Evolutionary conservation across 202 grass and related monocot genomes (phyloP).

Genomic region (Panicum virgatum): DNA sequence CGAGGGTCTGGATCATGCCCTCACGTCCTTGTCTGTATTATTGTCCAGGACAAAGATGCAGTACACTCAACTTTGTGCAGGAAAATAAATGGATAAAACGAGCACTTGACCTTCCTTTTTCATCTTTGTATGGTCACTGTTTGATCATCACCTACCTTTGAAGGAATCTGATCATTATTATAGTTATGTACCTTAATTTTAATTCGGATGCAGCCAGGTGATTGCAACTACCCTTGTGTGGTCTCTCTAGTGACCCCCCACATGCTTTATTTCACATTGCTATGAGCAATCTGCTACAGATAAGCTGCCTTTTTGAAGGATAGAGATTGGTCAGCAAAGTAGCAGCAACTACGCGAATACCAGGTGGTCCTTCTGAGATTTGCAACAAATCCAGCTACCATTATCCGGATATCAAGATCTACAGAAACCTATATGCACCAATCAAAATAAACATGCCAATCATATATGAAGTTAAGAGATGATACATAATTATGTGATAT

Average conservation of each 20-base stretch:
- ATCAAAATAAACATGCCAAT: conserved; percentile 26
- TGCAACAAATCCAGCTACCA: neutral
- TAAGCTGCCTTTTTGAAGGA: conserved; percentile 20
- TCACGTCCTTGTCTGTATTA: conserved; percentile 19
- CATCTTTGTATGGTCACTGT: neutral
- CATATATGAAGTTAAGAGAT: neutral
- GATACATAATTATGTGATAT: neutral
- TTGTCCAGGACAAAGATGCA: conserved; percentile 21
- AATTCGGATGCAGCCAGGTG: conserved; percentile 28
- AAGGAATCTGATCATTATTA: conserved; percentile 39
- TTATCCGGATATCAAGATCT: conserved; percentile 33
- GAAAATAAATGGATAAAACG: conserved; percentile 10
- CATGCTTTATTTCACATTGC: conserved; percentile 11
- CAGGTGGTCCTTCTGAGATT: neutral
- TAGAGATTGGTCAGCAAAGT: conserved; percentile 8
- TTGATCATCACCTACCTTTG: conserved; percentile 13
- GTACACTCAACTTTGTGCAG: neutral
- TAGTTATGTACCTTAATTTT: conserved; percentile 17
- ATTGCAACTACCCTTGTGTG: conserved; percentile 26
- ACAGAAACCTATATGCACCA: neutral
- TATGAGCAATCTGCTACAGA: conserved; percentile 13
- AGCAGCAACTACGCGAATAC: neutral
- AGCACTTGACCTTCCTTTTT: neutral
- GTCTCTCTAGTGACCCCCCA: conserved; percentile 4
- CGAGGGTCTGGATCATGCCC: conserved; percentile 14